Percentiles rank a stretch among this genome's conserved stretches.
Evolutionary conservation across 2,329 filamentous ascomycete genomes (phyloP).

Genomic region (Alternaria gansuensis): DNA sequence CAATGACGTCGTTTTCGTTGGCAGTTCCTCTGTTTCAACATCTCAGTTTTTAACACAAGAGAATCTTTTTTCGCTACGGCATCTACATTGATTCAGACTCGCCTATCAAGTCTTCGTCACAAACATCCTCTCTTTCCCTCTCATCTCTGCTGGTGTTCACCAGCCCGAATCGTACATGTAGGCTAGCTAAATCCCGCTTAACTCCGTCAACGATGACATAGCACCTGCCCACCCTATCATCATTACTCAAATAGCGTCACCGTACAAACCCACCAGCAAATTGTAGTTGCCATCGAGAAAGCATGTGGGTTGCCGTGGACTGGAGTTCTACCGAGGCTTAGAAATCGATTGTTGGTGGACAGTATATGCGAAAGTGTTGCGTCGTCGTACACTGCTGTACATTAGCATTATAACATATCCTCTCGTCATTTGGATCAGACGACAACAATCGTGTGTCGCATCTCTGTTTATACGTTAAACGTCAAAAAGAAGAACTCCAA

Average conservation of each 20-base stretch:
- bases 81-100: not conserved
- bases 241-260: slow-evolving; percentile 4
- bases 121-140: not conserved
- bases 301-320: slow-evolving; percentile 5
- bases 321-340: slow-evolving; percentile 1
- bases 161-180: not conserved
- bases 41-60: not conserved
- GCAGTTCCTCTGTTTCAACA: not conserved
- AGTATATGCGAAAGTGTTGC: slow-evolving; percentile 4
- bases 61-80: too few relatives aligned
- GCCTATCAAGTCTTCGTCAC: not conserved
- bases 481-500: not conserved
- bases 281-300: not conserved
- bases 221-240: slow-evolving; percentile 2
- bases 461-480: not conserved
- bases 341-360: not conserved
- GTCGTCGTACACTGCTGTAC: not conserved
- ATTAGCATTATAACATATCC: not conserved
- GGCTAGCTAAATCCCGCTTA: slow-evolving; percentile 7
- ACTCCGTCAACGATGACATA: slow-evolving; percentile 12
- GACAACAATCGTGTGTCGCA: not conserved
- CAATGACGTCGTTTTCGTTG: not conserved
- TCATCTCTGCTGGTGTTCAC: not conserved
- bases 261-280: not conserved
- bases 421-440: not conserved